Evolutionary conservation across 768 basidiomycete genomes (phyloP), one percentile per base, ranked within the genome.

Genomic region (Fomitopsis serialis): DNA sequence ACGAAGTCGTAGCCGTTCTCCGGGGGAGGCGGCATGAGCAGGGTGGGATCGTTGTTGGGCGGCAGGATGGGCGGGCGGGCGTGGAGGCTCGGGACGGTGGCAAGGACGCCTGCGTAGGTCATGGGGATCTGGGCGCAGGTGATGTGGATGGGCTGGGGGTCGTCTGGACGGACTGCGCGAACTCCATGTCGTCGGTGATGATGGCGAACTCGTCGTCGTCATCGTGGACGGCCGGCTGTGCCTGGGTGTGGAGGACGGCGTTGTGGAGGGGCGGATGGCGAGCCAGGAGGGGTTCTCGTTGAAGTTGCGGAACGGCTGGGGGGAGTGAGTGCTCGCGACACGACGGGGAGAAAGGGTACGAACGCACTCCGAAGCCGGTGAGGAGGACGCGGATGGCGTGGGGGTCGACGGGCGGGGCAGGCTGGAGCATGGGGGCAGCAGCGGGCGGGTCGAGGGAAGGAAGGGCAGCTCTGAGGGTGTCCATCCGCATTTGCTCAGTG

Each of bases 281-380:
- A 84, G 72, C 86, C 87, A 88, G 21, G 86, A 87, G 2, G 87
- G 86, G 61, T 88, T 88, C 56, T 58, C 56, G 13, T 53, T 48
- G 61, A 56, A 61, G 32, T 57, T 61, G 21, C 46, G 40, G 32
- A 59, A 65, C 19, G 60, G 59, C 68, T 61, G 42, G 53, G 61
- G 32, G 25, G n/a, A 21, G 24, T 32, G 25, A n/a, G 51, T 15
- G 45, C 23, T 32, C 22, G 50, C 35, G 50, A 44, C n/a, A 34
- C n/a, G 42, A 13, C 17, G 45, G 21, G 29, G 11, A 15, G 44
- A 37, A 25, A 27, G 21, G 48, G 24, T 34, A 52, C 29, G 37
- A 46, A 54, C 78, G 72, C 66, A 80, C 78, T 58, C 78, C 78
- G 67, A 79, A 80, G 45, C 78, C 78, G 25, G 78, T 80, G 45